Evolutionary conservation across 345 rosid species (phyloP), one percentile per base, ranked within the genome.

Genomic region (Populus deltoides): DNA sequence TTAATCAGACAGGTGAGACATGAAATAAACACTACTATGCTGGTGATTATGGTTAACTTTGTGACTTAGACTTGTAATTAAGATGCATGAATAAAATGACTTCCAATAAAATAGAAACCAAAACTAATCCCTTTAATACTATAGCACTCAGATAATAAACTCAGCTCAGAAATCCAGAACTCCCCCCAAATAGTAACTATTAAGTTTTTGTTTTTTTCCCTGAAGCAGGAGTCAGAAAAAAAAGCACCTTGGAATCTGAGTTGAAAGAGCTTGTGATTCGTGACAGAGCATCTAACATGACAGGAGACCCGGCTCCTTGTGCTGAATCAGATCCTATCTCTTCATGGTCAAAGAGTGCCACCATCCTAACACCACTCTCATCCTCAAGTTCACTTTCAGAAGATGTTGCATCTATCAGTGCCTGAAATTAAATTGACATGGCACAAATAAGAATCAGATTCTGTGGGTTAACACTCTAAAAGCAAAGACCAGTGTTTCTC

Each of bases 231-330:
- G 22, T 13, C 66, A 77, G 38, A 66, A 68, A 74, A 53, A 41
- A 45, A 33, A 75, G 41, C 70, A 92, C 99, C 93, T 90, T 89
- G 59, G 93, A 74, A 88, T 90, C 92, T 73, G 93, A 79, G 82
- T 84, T 79, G 82, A 96, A 93, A 82, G 92, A 85, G 78, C 86
- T 81, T 25, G 98, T 93, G 83, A 92, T 90, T 72, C 90, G 90
- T 80, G 98, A 90, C 73, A 96, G 78, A 79, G 98, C 97, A 83
- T 96, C 99, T 53, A 93, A 75, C 99, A 93, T 92, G 81, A 80
- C 97, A 79, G 97, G 98, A 82, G 99, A 96, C 45, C 98, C 97
- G 78, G 98, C 99, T 79, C 97, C 99, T 84, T 96, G 97, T 25
- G 98, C 98, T 76, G 99, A 96, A 71, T 82, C 24, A 77, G 99